Conservation (phyloP, 1,139 yeast genomes). For the Candida tropicalis region DNA sequence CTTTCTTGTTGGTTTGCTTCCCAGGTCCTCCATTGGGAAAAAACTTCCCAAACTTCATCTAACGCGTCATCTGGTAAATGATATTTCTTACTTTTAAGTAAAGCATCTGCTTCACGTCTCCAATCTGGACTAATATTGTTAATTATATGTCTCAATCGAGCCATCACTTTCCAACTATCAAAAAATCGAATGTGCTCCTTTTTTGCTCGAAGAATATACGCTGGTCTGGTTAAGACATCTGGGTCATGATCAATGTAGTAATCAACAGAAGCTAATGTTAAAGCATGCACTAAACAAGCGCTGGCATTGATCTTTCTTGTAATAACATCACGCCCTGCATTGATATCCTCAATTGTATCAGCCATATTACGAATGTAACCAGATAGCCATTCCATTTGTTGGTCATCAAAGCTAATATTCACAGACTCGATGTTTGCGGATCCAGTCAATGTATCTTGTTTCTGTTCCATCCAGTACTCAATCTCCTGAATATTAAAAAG, state of each 20-base stretch:
- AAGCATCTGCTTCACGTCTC: slow-evolving; percentile 30
- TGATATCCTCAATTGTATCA: slow-evolving; percentile 24
- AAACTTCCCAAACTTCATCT: slow-evolving; percentile 56
- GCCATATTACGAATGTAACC: slow-evolving; percentile 26
- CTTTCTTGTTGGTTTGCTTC: slow-evolving; percentile 57
- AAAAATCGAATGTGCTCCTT: slow-evolving; percentile 74
- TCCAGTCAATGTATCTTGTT: slow-evolving; percentile 26
- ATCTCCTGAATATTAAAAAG: slow-evolving; percentile 28
- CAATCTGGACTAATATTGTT: slow-evolving; percentile 61
- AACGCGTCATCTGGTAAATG: slow-evolving; percentile 55
- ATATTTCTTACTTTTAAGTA: slow-evolving; percentile 28
- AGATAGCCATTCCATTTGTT: slow-evolving; percentile 41
- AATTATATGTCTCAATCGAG: slow-evolving; percentile 74
- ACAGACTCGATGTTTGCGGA: slow-evolving; percentile 39
- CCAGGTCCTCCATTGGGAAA: slow-evolving; percentile 91
- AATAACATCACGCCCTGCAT: slow-evolving; percentile 21
- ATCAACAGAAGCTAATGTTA: slow-evolving; percentile 64
- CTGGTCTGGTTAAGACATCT: slow-evolving; percentile 85
- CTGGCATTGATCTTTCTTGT: slow-evolving; percentile 20
- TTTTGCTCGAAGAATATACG: slow-evolving; percentile 73
- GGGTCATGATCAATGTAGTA: slow-evolving; percentile 79
- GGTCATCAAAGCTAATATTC: slow-evolving; percentile 34
- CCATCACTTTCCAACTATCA: slow-evolving; percentile 85
- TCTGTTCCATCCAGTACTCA: slow-evolving; percentile 47
- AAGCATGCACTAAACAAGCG: slow-evolving; percentile 52